Conservation (phyloP, 2,329 filamentous ascomycete species). For the Xylaria sp. region DNA sequence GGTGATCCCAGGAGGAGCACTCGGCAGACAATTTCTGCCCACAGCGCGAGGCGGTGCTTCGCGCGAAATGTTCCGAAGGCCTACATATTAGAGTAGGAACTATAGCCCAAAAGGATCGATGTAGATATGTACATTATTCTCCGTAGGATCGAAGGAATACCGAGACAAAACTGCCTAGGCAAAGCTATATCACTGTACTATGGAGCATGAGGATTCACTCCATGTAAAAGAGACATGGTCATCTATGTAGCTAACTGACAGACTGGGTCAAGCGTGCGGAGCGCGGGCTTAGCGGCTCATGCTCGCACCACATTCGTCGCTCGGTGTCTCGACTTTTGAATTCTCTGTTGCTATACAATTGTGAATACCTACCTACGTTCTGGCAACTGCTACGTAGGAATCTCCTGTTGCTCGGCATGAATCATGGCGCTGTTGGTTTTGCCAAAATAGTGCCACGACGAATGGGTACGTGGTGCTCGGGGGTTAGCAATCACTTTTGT, state of each 20-base stretch:
- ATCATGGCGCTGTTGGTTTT: background rate
- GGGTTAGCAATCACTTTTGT: too few species aligned
- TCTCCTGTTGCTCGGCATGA: background rate
- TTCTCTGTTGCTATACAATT: background rate
- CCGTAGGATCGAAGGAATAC: background rate
- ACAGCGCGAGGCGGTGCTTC: background rate
- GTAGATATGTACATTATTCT: background rate
- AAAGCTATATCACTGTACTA: background rate
- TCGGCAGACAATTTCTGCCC: background rate
- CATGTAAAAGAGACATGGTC: background rate
- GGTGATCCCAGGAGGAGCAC: conserved; percentile 45
- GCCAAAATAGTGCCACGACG: too few species aligned
- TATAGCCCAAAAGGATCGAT: too few species aligned
- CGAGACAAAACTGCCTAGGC: background rate
- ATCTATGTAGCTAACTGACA: background rate
- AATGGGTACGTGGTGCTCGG: too few species aligned
- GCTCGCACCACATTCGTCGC: background rate
- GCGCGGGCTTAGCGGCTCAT: background rate
- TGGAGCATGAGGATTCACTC: background rate
- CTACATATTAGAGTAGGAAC: too few species aligned
- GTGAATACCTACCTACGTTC: background rate
- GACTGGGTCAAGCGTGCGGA: background rate
- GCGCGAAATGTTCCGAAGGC: too few species aligned
- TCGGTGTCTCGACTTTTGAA: background rate
- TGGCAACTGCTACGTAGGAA: background rate